Conservation (phyloP, 352 stramenopile genomes). For the Pythium sp. region DNA sequence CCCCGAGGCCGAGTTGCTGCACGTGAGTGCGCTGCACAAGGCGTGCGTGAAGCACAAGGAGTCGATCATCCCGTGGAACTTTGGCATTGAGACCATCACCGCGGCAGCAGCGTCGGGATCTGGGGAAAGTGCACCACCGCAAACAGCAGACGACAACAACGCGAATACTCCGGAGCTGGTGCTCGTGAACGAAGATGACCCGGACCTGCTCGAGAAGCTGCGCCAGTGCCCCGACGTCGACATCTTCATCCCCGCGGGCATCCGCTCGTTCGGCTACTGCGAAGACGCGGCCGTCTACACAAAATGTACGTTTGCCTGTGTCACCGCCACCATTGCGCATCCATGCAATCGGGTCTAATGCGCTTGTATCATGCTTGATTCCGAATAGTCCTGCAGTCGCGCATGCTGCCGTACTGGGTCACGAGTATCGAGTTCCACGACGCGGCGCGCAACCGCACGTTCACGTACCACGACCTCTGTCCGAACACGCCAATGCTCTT, state of each 20-base stretch:
- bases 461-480: conserved; percentile 57
- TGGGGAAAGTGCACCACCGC: neutral
- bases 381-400: conserved; percentile 34
- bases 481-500: conserved; percentile 47
- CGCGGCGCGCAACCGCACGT: conserved; percentile 15
- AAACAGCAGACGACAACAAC: conserved; percentile 12
- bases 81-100: conserved; percentile 15
- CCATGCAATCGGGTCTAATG: neutral
- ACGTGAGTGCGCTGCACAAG: conserved; percentile 35
- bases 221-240: conserved; percentile 56
- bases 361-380: neutral
- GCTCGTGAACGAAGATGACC: conserved; percentile 23
- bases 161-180: conserved; percentile 21
- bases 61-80: conserved; percentile 31
- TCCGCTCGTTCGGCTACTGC: conserved; percentile 63
- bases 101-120: neutral
- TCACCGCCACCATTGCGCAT: neutral
- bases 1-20: conserved; percentile 32
- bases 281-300: conserved; percentile 62
- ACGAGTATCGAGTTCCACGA: conserved; percentile 34
- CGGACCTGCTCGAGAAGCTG: conserved; percentile 41
- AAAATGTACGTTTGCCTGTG: conserved; percentile 36
- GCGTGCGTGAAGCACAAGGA: conserved; percentile 31
- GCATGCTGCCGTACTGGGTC: conserved; percentile 49
- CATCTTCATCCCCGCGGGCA: conserved; percentile 47